phyloP scores from a whole-genome alignment of 805 yeast species.

The Myxozyma geophila region DNA sequence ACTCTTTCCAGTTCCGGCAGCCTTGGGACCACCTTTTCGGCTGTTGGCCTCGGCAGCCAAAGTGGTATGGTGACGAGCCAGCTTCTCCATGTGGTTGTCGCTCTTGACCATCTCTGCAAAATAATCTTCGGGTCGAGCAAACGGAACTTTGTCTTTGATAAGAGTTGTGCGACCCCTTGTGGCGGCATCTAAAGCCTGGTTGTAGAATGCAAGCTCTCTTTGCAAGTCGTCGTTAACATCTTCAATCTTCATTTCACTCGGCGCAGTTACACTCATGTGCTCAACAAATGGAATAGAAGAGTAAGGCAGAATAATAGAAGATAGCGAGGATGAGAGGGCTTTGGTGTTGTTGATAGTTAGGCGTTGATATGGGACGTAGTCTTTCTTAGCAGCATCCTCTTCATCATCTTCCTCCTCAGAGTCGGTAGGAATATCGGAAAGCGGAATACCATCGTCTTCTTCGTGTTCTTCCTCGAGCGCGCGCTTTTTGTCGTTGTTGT shows the following conservation, averaged over 20 bases:
- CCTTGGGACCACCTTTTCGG: slow-evolving; percentile 17
- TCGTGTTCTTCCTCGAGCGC: slow-evolving; percentile 53
- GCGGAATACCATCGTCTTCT: slow-evolving; percentile 52
- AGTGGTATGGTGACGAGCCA: slow-evolving; percentile 44
- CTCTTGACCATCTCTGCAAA: slow-evolving; percentile 99
- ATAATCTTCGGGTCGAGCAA: slow-evolving; percentile 90
- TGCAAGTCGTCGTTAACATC: slow-evolving; percentile 91
- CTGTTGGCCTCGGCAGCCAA: slow-evolving; percentile 15
- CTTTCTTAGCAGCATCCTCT: slow-evolving; percentile 94
- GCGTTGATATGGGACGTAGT: slow-evolving; percentile 88
- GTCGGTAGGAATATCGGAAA: slow-evolving; percentile 29
- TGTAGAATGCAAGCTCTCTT: slow-evolving; percentile 92
- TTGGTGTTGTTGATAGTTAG: slow-evolving; percentile 83
- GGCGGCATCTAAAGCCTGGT: slow-evolving; percentile 89
- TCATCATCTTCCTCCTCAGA: slow-evolving; percentile 74
- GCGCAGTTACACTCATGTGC: slow-evolving; percentile 74
- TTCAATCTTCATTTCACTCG: slow-evolving; percentile 58
- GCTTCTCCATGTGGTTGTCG: slow-evolving; percentile 96
- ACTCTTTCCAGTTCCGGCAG: slow-evolving; percentile 22
- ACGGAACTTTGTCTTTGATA: slow-evolving; percentile 70
- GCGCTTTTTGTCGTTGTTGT: slow-evolving; percentile 45
- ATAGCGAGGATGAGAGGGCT: slow-evolving; percentile 55
- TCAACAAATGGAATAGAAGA: slow-evolving; percentile 75
- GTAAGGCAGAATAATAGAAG: slow-evolving; percentile 54
- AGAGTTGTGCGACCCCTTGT: slow-evolving; percentile 68